phyloP scores from a whole-genome alignment of 352 stramenopile genomes.

The Globisporangium sylvaticum region DNA sequence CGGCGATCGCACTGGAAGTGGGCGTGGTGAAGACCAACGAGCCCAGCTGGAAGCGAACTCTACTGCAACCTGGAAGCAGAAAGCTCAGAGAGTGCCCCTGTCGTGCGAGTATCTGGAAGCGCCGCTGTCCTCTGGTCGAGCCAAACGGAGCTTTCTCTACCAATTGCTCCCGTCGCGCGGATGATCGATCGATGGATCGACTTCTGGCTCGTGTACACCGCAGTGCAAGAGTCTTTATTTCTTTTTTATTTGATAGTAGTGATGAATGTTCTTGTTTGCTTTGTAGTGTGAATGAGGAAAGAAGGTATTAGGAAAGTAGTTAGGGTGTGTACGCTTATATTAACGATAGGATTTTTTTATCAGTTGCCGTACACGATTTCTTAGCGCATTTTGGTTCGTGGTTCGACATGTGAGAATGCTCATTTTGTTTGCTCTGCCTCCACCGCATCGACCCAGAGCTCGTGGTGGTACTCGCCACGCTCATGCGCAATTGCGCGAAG shows the following conservation, averaged over 20 bases:
- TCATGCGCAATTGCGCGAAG: neutral
- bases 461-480: neutral
- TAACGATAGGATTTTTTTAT: too few species aligned
- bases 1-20: neutral
- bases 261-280: too few species aligned
- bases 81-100: neutral
- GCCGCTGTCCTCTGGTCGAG: constrained; percentile 3
- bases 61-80: neutral
- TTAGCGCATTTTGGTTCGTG: too few species aligned
- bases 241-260: too few species aligned
- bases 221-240: too few species aligned
- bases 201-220: too few species aligned
- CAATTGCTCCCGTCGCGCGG: constrained; percentile 7
- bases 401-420: too few species aligned
- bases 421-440: neutral
- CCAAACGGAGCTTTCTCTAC: constrained; percentile 8
- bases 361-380: too few species aligned
- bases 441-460: neutral
- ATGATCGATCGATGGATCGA: too few species aligned
- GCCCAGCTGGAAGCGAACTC: neutral
- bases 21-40: neutral
- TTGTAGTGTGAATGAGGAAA: too few species aligned
- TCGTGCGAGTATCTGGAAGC: constrained; percentile 13
- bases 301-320: too few species aligned
- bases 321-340: too few species aligned